Base-by-base conservation (phyloP, 1,284 basidiomycete species). In the Exobasidium cylindrosporum region DNA sequence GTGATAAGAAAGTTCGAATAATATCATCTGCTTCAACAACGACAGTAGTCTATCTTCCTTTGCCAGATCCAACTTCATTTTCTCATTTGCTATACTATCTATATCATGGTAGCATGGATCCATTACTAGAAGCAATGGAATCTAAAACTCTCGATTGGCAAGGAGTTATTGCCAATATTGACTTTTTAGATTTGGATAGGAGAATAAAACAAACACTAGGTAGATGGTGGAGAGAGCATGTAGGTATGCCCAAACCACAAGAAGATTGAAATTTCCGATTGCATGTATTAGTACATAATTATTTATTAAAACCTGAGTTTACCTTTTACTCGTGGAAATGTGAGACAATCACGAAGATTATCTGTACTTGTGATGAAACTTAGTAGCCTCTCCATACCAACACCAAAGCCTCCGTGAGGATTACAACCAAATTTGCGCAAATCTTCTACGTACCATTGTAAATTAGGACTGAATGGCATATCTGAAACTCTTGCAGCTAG, bases 361-460 rank as follows among this genome's bases (percentile, higher is more conserved):
- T 67, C 67, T 24, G 72, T 74, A 14, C 60, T 54, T 11, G 68
- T 75, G n/a, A 76, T 54, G 71, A 70, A 77, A n/a, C 68, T 68
- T 21, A 77, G 35, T 21, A 79, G 54, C 47, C 77, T 55, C 63
- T 79, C 77, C 46, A 78, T 24, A 2, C 77, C 77, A 54, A 79
- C 31, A 0, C 77, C 77, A 43, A 77, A 79, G 0, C 77, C 77
- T 23, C 72, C 76, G 54, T 78, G 76, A 4, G 73, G 65, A 1
- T 63, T 63, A 1, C 70, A 64, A 26, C 77, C 77, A 55, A 65
- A 77, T 2, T 60, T 61, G 14, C 76, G 67, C 23, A 79, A 57
- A 44, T 77, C 73, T 1, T 73, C 28, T 0, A 61, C 43, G 54
- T 79, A 79, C 77, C 77, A 79, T 1, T 24, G 59, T 21, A 30